A percentile compares a stretch with the other conserved stretches of the same genome.
Conservation (phyloP, 2,329 filamentous ascomycete genomes). For the Talaromyces piceae region DNA sequence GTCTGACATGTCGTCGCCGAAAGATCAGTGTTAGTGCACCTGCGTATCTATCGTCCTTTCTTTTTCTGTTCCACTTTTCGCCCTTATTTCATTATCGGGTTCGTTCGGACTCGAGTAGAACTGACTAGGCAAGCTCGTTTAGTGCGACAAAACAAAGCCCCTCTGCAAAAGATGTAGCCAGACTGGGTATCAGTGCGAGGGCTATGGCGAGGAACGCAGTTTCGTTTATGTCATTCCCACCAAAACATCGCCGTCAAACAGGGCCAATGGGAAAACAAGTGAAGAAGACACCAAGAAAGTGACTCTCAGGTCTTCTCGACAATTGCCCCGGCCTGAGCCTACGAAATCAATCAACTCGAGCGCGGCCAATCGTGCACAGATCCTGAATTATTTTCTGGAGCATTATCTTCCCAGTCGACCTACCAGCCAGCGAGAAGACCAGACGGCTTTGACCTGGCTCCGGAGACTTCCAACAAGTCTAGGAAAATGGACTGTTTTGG, state of each 20-base stretch:
- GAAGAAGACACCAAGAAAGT: conserved; percentile 6
- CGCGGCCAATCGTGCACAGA: conserved; percentile 2
- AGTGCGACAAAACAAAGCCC: conserved; percentile 11
- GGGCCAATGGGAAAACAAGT: not conserved
- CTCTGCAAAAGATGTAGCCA: conserved; percentile 11
- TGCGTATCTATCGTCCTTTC: not conserved
- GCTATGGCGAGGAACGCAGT: conserved; percentile 11
- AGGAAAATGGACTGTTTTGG: conserved; percentile 8
- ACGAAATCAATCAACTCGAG: conserved; percentile 2
- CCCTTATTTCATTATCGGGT: no score
- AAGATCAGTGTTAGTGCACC: conserved; percentile 10
- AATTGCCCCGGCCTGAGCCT: conserved; percentile 4
- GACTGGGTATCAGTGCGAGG: conserved; percentile 11
- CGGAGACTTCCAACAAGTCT: conserved; percentile 3
- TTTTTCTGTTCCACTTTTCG: not conserved
- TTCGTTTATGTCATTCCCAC: conserved; percentile 12
- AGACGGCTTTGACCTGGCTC: conserved; percentile 11
- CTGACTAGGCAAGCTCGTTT: not conserved
- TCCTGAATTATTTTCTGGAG: conserved; percentile 9
- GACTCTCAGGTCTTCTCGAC: conserved; percentile 8
- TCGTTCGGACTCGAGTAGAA: not conserved
- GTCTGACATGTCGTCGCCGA: conserved; percentile 10
- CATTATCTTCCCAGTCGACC: conserved; percentile 7
- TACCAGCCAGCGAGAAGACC: not conserved
- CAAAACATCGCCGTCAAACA: not conserved